Base-by-base conservation (phyloP, 345 rosid genomes). In the Mallotus nudiflorus region DNA sequence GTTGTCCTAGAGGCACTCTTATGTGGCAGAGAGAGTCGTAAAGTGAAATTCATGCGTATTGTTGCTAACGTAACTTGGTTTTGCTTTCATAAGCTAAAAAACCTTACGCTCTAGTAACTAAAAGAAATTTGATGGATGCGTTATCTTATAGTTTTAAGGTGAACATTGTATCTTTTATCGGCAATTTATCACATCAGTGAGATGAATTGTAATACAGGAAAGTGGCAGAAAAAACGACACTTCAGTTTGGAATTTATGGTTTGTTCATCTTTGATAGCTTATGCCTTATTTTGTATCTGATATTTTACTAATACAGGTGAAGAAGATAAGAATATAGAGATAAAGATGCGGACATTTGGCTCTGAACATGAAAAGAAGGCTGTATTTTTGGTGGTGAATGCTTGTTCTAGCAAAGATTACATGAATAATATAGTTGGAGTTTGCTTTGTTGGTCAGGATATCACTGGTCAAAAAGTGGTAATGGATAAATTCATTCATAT, bases 331-430 rank as follows among this genome's bases (percentile, higher is more conserved):
- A 88, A 96, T 62, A 88, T 96, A 49, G 99, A 96, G 88, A 82
- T 96, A 46, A 96, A 92, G 79, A 74, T 92, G 85, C 87, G 80
- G 85, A 91, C 95, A 11, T 89, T 91, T 74, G 87, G 87, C 75
- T 76, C 78, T 14, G 89, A 83, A 70, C 80, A 69, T 49, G 72
- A 78, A 70, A 81, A 85, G 64, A 84, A 86, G 79, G 89, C 98
- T 2, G 89, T 91, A 70, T 96, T 86, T 73, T 80, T 96, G 60
- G 89, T 95, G 62, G 97, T 92, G 33, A 95, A 95, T 72, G 97
- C 97, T 58, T 95, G 99, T 78, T 92, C 90, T 27, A 92, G 97
- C 88, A 92, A 80, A 85, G 99, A 95, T 85, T 90, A 88, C 81
- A 74, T 77, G 42, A 81, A 89, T 74, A 88, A 88, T 78, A 86